phyloP scores from a whole-genome alignment of 2,329 filamentous ascomycete genomes.

The Dryadomyces sulphureus region DNA sequence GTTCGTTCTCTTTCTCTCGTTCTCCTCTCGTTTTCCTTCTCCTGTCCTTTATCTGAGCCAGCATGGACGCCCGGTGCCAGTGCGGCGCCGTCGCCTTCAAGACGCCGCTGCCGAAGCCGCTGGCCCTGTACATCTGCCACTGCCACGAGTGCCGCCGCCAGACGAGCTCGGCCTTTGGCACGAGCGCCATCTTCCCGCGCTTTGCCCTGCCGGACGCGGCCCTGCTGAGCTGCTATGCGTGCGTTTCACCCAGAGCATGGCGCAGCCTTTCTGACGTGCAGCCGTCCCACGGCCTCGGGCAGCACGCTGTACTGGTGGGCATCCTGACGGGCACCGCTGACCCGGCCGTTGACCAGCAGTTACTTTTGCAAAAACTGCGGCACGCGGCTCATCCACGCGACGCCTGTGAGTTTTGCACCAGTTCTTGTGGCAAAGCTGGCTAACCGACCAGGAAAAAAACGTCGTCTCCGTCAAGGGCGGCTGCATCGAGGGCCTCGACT shows the following conservation, averaged over 20 bases:
- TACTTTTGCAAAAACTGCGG: constrained; percentile 56
- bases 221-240: constrained; percentile 39
- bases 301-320: constrained; percentile 42
- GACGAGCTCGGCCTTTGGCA: constrained; percentile 39
- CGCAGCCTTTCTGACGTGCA: constrained; percentile 16
- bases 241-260: constrained; percentile 14
- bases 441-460: constrained; percentile 30
- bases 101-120: constrained; percentile 9
- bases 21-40: neutral
- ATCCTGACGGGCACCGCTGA: neutral
- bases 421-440: no score
- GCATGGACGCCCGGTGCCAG: constrained; percentile 13
- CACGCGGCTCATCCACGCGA: constrained; percentile 47
- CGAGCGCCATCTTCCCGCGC: constrained; percentile 55
- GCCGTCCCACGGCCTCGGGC: constrained; percentile 41
- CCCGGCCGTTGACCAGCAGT: constrained; percentile 17
- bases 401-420: constrained; percentile 26
- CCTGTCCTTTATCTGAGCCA: constrained; percentile 16
- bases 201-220: constrained; percentile 39
- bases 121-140: constrained; percentile 14
- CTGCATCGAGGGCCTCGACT: constrained; percentile 48
- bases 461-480: constrained; percentile 53
- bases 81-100: constrained; percentile 12
- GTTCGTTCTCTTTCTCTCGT: neutral
- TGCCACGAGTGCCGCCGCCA: constrained; percentile 12